Evolutionary conservation across 2,329 filamentous ascomycete genomes (phyloP).

Genomic region (Aulographum hederae): DNA sequence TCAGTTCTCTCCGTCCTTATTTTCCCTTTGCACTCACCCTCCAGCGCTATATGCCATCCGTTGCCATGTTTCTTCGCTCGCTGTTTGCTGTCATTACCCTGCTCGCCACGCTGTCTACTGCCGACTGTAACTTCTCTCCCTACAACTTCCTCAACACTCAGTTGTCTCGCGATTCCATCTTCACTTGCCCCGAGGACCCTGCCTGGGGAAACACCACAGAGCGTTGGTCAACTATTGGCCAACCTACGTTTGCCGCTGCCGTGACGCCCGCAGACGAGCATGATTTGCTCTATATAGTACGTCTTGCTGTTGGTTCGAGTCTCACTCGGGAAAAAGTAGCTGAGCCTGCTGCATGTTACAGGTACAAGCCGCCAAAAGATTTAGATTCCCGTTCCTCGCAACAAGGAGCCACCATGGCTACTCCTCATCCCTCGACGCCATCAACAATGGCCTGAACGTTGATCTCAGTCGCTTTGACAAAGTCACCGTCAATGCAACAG

Average conservation of each 20-base stretch:
- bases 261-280: conserved; percentile 1
- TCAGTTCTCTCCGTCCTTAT: too few species aligned
- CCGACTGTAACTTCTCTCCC: background rate
- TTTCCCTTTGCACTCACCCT: too few species aligned
- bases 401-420: conserved; percentile 17
- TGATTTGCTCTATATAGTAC: too few species aligned
- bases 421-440: conserved; percentile 9
- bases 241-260: background rate
- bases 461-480: conserved; percentile 14
- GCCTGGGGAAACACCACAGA: background rate
- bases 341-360: background rate
- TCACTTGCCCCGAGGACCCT: background rate
- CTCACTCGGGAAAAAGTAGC: background rate
- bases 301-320: background rate
- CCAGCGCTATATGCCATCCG: too few species aligned
- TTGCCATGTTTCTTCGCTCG: background rate
- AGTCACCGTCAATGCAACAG: conserved; percentile 8
- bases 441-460: conserved; percentile 14
- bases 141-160: background rate
- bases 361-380: conserved; percentile 2
- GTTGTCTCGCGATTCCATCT: background rate
- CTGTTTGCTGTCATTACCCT: background rate
- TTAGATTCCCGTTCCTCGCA: conserved; percentile 16
- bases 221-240: background rate
- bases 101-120: background rate